Base-by-base conservation (phyloP, 768 basidiomycete genomes). In the Psilocybe azurescens region DNA sequence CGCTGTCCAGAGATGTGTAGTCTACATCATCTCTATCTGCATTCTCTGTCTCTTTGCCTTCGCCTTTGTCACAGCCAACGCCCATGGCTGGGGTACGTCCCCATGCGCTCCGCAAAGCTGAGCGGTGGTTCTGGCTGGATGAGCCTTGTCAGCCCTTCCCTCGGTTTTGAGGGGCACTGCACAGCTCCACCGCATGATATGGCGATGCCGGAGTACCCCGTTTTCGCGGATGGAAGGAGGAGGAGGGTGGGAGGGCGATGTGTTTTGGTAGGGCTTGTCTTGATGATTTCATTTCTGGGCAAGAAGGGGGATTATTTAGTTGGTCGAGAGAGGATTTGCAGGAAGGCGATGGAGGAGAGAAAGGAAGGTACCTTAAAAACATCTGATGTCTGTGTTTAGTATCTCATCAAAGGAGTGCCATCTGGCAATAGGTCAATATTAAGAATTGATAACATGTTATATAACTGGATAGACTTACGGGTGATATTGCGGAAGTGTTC, bases 171-270 rank as follows among this genome's bases (percentile, higher is more conserved):
- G 73, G n/a, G 89, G 87, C 0, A 83, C 75, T 59, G 82, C 78
- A 3, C 76, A 78, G 18, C 77, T 71, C 9, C 83, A 77, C 65
- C 91, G 87, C 29, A 91, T 88, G 74, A 99, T 3, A 93, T 88
- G 2, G 90, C 94, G 6, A 97, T 95, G 30, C 97, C 97, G 60
- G 95, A 96, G 69, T 99, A 98, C 8, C 97, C 97, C 0, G 87
- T 80, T 73, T 90, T 94, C n/a, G 56, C 76, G 78, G 64, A 78
- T 64, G 90, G 68, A 97, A 97, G 3, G 95, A 97, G 77, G 95
- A 99, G 13, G 84, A 84, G 4, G 85, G 81, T 9, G 96, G 94
- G n/a, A 91, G 67, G 2, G 93, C 95, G 53, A 91, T 81, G 18
- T 83, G 77, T 67, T 89, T 87, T 5, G 89, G 84, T 1, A 99